Conservation (phyloP, 176 grass and related monocot species). For the Tillandsia fasciculata region DNA sequence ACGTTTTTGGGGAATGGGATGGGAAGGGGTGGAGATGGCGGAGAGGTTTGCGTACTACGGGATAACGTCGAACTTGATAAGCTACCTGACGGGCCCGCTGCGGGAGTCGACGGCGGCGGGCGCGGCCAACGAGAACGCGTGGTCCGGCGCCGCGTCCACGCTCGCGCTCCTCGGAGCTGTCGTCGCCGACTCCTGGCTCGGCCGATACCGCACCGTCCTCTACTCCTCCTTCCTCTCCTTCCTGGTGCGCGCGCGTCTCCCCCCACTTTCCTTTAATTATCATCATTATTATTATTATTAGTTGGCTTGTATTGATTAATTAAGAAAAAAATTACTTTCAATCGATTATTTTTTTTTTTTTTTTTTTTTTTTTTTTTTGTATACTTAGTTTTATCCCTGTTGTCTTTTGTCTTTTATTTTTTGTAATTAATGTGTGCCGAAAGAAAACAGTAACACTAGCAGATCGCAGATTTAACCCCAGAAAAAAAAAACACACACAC, state of each 20-base stretch:
- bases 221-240: constrained; percentile 9
- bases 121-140: constrained; percentile 35
- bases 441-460: too few species aligned
- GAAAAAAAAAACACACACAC: too few species aligned
- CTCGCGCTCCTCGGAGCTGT: constrained; percentile 51
- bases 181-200: constrained; percentile 48
- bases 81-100: constrained; percentile 61
- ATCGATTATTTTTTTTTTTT: too few species aligned
- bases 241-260: neutral
- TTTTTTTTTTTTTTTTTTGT: too few species aligned
- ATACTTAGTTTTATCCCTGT: too few species aligned
- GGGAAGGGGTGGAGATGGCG: constrained; percentile 37
- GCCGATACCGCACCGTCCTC: constrained; percentile 30
- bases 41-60: constrained; percentile 56
- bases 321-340: too few species aligned
- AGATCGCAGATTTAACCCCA: too few species aligned
- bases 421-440: too few species aligned
- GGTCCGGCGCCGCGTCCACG: constrained; percentile 29
- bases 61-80: constrained; percentile 50
- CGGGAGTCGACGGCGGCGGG: constrained; percentile 38
- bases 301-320: too few species aligned
- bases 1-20: neutral
- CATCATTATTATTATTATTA: neutral
- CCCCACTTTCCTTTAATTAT: neutral
- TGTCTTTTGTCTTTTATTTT: too few species aligned